Evolutionary conservation across 257 asterid genomes (phyloP).

Genomic region (Henckelia pumila): DNA sequence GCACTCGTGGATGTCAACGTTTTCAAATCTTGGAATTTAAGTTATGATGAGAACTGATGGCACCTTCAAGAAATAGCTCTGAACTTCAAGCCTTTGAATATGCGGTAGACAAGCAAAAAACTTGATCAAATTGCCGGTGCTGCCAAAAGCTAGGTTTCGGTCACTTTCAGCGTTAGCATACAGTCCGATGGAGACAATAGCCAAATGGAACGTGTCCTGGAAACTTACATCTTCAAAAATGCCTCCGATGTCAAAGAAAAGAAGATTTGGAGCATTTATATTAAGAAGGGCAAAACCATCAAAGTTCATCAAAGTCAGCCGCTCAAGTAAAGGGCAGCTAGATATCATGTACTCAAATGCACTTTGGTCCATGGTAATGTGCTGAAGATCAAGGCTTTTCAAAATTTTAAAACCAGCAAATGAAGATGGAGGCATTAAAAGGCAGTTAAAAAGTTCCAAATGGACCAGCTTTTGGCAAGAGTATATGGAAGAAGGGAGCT

Average conservation of each 20-base stretch:
- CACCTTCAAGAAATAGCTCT: constrained; percentile 92
- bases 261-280: constrained; percentile 80
- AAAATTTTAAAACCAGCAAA: constrained; percentile 74
- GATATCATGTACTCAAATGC: constrained; percentile 74
- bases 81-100: constrained; percentile 94
- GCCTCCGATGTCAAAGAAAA: constrained; percentile 93
- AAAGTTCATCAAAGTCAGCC: constrained; percentile 86
- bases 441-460: constrained; percentile 90
- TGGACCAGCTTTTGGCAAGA: constrained; percentile 70
- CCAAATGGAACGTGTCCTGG: constrained; percentile 60
- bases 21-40: constrained; percentile 4
- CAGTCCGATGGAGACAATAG: constrained; percentile 79
- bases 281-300: constrained; percentile 79
- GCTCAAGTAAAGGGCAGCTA: constrained; percentile 77
- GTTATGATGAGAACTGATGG: constrained; percentile 16
- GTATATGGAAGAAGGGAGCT: constrained; percentile 76
- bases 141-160: constrained; percentile 49
- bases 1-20: not conserved
- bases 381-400: constrained; percentile 96
- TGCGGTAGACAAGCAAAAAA: constrained; percentile 77
- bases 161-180: constrained; percentile 57
- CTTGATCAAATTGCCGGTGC: constrained; percentile 67
- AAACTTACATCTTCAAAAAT: constrained; percentile 73
- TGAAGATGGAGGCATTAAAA: constrained; percentile 60
- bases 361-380: constrained; percentile 86